phyloP scores from a whole-genome alignment of 352 stramenopile genomes.

The Pilasporangium apinafurcum region DNA sequence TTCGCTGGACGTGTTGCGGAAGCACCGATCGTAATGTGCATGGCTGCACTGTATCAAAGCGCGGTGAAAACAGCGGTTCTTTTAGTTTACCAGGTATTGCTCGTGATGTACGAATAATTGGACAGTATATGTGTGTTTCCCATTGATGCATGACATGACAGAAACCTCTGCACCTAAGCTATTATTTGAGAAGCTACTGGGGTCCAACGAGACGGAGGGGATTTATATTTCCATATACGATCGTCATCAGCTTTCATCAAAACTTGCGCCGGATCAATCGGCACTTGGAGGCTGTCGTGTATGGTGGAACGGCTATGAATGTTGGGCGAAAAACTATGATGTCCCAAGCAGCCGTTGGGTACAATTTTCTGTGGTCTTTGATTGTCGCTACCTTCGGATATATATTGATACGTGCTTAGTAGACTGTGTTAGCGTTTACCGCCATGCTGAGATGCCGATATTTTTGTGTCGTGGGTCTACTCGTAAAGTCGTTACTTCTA shows the following conservation, averaged over 20 bases:
- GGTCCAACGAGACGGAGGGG: conserved; percentile 7
- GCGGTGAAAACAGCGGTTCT: not conserved
- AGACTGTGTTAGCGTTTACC: conserved; percentile 15
- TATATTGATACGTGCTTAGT: conserved; percentile 35
- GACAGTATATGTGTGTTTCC: not conserved
- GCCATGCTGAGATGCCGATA: conserved; percentile 12
- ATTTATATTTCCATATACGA: conserved; percentile 47
- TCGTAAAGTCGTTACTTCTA: conserved; percentile 10
- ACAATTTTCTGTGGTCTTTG: conserved; percentile 33
- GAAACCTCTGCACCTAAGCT: conserved; percentile 26
- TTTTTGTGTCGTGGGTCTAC: too few relatives aligned
- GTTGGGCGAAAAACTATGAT: conserved; percentile 39
- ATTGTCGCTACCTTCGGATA: conserved; percentile 36
- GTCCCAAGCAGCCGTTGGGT: conserved; percentile 52
- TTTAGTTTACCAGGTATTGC: too few relatives aligned
- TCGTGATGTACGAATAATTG: too few relatives aligned
- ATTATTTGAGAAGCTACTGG: conserved; percentile 24
- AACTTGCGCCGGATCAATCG: conserved; percentile 6
- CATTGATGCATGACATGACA: not conserved
- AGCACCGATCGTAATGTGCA: conserved; percentile 45
- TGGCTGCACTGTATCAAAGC: conserved; percentile 27
- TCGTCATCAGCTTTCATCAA: conserved; percentile 16
- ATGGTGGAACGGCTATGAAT: conserved; percentile 32
- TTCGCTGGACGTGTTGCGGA: conserved; percentile 57
- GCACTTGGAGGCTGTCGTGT: conserved; percentile 31